Percentiles rank a stretch among this genome's conserved stretches.
These are phyloP conservation scores for Tuber aestivum DNA, from an alignment of 495 filamentous ascomycete species.

Conservation along the genomic window DNA sequence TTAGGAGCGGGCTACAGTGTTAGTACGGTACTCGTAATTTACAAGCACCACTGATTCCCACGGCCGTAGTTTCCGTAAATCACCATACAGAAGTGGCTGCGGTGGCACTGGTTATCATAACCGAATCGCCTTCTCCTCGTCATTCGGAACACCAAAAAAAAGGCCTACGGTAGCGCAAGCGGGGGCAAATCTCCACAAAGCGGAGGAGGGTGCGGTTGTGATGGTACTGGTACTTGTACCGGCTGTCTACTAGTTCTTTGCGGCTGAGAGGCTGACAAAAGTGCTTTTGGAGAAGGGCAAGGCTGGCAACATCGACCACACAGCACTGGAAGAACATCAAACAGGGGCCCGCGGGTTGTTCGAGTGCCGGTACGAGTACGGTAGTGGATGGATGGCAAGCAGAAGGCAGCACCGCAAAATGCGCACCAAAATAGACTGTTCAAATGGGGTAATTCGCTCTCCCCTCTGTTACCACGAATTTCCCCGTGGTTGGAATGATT, in stretches of 20 bases:
- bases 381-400: background rate
- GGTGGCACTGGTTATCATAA: background rate
- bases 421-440: background rate
- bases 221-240: background rate
- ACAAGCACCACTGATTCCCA: too few relatives aligned
- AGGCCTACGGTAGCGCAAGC: background rate
- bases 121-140: too few relatives aligned
- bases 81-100: background rate
- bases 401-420: background rate
- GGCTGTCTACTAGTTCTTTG: background rate
- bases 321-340: background rate
- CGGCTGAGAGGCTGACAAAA: background rate
- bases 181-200: background rate
- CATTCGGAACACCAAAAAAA: background rate
- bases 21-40: too few relatives aligned
- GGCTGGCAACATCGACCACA: background rate
- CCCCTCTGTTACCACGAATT: background rate
- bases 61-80: background rate
- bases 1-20: too few relatives aligned
- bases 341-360: background rate
- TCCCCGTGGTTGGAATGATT: background rate
- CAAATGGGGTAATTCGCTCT: background rate
- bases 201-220: background rate
- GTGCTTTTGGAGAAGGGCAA: background rate
- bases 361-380: too few relatives aligned